A percentile compares a stretch with the other conserved stretches of the same genome.
Evolutionary conservation across 306 rosid genomes (phyloP).

Genomic region (Medicago ruthenica): DNA sequence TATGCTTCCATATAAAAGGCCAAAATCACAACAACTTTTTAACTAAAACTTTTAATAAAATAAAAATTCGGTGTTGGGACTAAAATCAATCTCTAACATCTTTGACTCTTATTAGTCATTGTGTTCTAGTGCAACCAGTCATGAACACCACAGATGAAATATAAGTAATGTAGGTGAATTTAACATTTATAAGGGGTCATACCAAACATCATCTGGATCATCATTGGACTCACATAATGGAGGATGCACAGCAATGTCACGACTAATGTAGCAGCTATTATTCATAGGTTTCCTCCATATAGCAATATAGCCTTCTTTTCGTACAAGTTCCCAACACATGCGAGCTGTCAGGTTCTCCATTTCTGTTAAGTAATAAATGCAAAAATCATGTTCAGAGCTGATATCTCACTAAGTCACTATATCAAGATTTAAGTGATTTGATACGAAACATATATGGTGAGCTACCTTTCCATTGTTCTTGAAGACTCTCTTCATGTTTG

Average conservation of each 20-base stretch:
- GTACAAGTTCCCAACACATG: constrained; percentile 86
- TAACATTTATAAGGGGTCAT: constrained; percentile 39
- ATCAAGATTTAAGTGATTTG: constrained; percentile 29
- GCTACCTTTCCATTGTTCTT: constrained; percentile 89
- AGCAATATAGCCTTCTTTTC: constrained; percentile 81
- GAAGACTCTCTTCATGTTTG: constrained; percentile 72
- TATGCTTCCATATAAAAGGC: no score
- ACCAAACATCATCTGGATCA: constrained; percentile 90
- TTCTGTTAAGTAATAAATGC: constrained; percentile 56
- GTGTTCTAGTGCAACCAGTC: constrained; percentile 29
- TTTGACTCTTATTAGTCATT: constrained; percentile 4
- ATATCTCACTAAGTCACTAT: constrained; percentile 1
- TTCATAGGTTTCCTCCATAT: constrained; percentile 84
- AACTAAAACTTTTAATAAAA: no score
- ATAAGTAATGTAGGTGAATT: constrained; percentile 6
- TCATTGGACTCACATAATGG: constrained; percentile 74
- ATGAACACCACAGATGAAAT: constrained; percentile 27
- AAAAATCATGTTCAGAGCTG: constrained; percentile 32
- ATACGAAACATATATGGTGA: constrained; percentile 26
- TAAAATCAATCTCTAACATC: constrained; percentile 30
- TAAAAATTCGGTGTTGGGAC: no score
- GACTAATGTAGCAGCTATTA: constrained; percentile 81
- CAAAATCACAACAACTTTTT: no score
- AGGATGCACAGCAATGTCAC: constrained; percentile 60
- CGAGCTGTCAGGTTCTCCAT: constrained; percentile 72